Conservation (phyloP, 192 early-diverging fungal genomes). For the Allomyces arbusculus region DNA sequence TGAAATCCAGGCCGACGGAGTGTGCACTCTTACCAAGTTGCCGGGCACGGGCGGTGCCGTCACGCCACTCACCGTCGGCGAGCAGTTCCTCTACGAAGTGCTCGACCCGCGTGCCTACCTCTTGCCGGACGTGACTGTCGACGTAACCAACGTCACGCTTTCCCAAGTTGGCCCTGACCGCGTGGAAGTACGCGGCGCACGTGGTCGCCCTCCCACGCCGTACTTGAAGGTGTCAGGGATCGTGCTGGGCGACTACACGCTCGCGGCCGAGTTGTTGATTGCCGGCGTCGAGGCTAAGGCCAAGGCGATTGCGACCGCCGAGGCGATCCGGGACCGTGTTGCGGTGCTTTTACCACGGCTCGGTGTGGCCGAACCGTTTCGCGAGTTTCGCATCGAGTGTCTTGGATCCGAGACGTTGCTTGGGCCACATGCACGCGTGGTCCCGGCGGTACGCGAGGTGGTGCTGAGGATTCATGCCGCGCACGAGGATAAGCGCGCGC, state of each 20-base stretch:
- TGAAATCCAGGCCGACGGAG: constrained; percentile 28
- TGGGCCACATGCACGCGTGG: constrained; percentile 11
- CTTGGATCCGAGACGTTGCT: not conserved
- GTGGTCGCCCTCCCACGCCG: constrained; percentile 31
- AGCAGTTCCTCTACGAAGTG: constrained; percentile 45
- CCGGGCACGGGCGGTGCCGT: constrained; percentile 40
- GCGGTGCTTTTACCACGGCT: not conserved
- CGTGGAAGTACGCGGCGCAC: constrained; percentile 35
- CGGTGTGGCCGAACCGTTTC: too few species aligned
- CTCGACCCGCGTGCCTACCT: constrained; percentile 41
- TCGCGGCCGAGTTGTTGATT: constrained; percentile 33
- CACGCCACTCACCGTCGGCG: constrained; percentile 28
- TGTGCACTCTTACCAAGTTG: constrained; percentile 37
- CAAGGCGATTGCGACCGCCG: constrained; percentile 14
- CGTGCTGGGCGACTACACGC: constrained; percentile 34
- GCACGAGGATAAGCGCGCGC: constrained; percentile 19
- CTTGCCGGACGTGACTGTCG: constrained; percentile 41
- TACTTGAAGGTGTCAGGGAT: constrained; percentile 40
- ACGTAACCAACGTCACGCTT: constrained; percentile 32
- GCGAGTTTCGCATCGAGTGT: not conserved
- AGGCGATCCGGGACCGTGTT: not conserved
- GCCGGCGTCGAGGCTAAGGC: constrained; percentile 35
- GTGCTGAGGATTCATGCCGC: constrained; percentile 21
- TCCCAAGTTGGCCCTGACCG: constrained; percentile 29
- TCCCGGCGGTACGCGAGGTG: constrained; percentile 18